Base-by-base conservation (phyloP, 352 stramenopile species). In the Aphanomyces cochlioides region DNA sequence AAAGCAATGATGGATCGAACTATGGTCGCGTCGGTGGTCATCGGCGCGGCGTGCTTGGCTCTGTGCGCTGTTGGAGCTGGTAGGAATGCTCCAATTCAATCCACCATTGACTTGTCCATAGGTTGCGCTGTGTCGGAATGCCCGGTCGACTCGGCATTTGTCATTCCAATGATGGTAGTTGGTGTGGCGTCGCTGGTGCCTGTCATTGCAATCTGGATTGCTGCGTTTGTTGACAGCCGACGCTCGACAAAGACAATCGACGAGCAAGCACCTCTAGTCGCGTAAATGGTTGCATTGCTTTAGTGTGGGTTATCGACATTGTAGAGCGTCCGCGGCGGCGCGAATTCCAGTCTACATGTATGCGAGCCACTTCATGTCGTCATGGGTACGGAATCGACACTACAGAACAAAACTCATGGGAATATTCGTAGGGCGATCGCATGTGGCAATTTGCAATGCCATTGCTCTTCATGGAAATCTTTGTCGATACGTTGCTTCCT, bases 401-500 rank as follows among this genome's bases (percentile, higher is more conserved):
- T 12, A 4, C 28, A 56, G n/a, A n/a, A 1, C n/a, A 28, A 13
- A 4, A 8, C 17, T 50, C 13, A 40, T 19, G 41, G 3, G 56
- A 4, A 67, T 38, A n/a, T 4, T 59, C 28, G 6, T 53, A 88
- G 86, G 84, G 85, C 7, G 85, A 93, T 56, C 80, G 81, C 37
- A 92, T 93, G 78, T 93, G 85, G 85, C 77, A 83, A 41, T 92
- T 93, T 69, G 84, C 85, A 4, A 79, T 91, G 8, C 85, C 85
- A 58, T 83, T 93, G 40, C 69, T 93, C 54, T 92, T 93, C 74
- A 93, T 93, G 79, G 85, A 93, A 56, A 83, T 93, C 64, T 93
- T 93, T 50, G 80, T 90, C 57, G 83, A 91, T 50, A 93, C 85
- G 41, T 66, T 93, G 47, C 73, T 95, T 37, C 87, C 85, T 5